phyloP scores from a whole-genome alignment of 1,284 basidiomycete genomes.

The Irpex lacteus region DNA sequence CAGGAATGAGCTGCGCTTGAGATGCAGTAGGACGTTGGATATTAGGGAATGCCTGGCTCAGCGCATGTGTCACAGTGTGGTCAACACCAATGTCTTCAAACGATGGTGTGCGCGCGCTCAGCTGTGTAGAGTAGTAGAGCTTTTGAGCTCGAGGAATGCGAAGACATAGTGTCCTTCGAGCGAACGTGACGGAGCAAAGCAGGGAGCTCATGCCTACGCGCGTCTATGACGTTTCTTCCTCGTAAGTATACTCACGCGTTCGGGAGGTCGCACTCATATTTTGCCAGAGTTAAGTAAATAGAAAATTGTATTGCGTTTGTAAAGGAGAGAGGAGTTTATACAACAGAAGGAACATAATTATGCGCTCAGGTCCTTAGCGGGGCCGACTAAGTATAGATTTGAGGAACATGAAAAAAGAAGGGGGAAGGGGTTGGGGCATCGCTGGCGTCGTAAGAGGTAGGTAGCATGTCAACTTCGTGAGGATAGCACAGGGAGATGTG shows the following conservation, averaged over 20 bases:
- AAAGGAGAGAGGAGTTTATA: not conserved
- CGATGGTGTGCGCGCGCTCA: not conserved
- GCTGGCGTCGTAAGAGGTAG: not conserved
- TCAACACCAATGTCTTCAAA: constrained; percentile 47
- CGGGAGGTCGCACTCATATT: too few relatives aligned
- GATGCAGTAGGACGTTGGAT: constrained; percentile 55
- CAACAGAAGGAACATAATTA: not conserved
- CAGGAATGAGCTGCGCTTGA: constrained; percentile 61
- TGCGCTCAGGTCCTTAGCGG: not conserved
- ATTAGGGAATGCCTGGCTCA: constrained; percentile 60
- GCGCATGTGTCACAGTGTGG: constrained; percentile 41
- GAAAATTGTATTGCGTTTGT: not conserved
- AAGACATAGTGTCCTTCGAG: not conserved
- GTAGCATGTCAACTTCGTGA: constrained; percentile 17
- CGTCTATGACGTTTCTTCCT: not conserved
- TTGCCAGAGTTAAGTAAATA: not conserved
- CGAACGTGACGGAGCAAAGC: constrained; percentile 6
- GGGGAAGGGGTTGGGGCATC: constrained; percentile 4
- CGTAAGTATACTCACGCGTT: not conserved
- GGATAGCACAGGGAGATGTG: constrained; percentile 21
- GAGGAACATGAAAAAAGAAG: constrained; percentile 7
- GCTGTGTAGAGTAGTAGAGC: not conserved
- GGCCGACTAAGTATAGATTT: not conserved
- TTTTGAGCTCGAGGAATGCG: not conserved
- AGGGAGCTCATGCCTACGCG: constrained; percentile 1